phyloP scores from a whole-genome alignment of 2,329 filamentous ascomycete genomes.

The Aaosphaeria arxii region DNA sequence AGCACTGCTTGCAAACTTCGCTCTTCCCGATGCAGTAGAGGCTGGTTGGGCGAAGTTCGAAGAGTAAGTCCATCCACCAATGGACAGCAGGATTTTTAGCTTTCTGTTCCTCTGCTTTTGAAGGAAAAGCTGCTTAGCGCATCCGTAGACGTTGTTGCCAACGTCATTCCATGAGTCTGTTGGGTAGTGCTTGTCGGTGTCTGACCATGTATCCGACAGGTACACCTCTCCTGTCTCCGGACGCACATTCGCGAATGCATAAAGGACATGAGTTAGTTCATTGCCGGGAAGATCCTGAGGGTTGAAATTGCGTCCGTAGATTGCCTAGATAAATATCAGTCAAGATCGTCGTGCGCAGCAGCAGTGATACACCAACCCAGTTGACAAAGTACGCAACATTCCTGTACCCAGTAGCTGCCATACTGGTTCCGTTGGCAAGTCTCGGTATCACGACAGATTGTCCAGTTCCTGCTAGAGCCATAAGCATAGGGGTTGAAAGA shows the following conservation, averaged over 20 bases:
- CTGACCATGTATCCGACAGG: constrained; percentile 35
- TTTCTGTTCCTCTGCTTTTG: constrained; percentile 36
- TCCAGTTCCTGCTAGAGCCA: constrained; percentile 16
- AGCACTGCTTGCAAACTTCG: constrained; percentile 32
- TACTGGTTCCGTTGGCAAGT: constrained; percentile 10
- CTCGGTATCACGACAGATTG: constrained; percentile 21
- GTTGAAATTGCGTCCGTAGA: constrained; percentile 36
- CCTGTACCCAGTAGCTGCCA: constrained; percentile 26
- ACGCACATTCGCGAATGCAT: constrained; percentile 37
- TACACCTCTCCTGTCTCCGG: constrained; percentile 37
- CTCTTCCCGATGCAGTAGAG: constrained; percentile 25
- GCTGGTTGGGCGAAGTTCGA: constrained; percentile 33
- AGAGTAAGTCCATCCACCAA: constrained; percentile 40
- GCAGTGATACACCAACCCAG: constrained; percentile 23
- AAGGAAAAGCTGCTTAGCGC: constrained; percentile 36
- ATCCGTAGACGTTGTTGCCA: constrained; percentile 37
- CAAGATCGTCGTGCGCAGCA: not conserved
- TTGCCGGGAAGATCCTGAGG: constrained; percentile 32
- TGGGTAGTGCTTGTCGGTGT: constrained; percentile 37
- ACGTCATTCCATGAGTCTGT: constrained; percentile 39
- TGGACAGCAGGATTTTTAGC: constrained; percentile 35
- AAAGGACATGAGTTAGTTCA: constrained; percentile 36
- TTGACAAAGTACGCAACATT: constrained; percentile 40
- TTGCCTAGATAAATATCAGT: constrained; percentile 21
- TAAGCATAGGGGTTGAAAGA: constrained; percentile 15